Evolutionary conservation across 345 rosid genomes (phyloP).

Genomic region (Linum usitatissimum): DNA sequence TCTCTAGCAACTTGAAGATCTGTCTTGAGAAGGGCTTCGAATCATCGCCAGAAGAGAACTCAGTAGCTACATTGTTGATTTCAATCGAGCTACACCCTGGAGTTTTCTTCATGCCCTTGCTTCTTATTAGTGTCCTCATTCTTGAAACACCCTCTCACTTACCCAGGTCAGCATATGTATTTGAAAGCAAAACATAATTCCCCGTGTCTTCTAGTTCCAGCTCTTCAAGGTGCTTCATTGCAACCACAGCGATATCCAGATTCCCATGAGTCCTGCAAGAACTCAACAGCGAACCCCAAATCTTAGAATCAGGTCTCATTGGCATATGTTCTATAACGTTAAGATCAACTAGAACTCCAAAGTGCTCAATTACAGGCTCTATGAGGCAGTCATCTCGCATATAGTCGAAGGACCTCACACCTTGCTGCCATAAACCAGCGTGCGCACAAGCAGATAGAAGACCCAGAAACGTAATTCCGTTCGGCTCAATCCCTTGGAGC

Average conservation of each 20-base stretch:
- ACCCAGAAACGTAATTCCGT: conserved; percentile 8
- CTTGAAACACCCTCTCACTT: conserved; percentile 38
- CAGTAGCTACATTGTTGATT: conserved; percentile 39
- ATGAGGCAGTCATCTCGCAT: conserved; percentile 8
- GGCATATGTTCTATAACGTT: conserved; percentile 8
- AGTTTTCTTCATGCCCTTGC: conserved; percentile 33
- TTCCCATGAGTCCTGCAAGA: conserved; percentile 14
- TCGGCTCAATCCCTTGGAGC: conserved; percentile 8
- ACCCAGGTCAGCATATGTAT: conserved; percentile 49
- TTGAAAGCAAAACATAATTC: conserved; percentile 42
- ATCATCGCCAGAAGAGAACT: conserved; percentile 40
- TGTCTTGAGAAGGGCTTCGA: conserved; percentile 37
- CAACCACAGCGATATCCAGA: conserved; percentile 13
- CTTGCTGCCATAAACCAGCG: conserved; percentile 15
- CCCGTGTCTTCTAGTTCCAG: conserved; percentile 54
- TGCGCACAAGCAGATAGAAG: conserved; percentile 18
- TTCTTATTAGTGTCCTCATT: conserved; percentile 33
- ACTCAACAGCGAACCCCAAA: conserved; percentile 12
- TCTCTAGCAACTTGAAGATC: conserved; percentile 26
- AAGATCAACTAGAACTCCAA: conserved; percentile 9
- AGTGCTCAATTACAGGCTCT: conserved; percentile 12
- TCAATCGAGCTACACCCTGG: conserved; percentile 56
- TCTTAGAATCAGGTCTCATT: conserved; percentile 16
- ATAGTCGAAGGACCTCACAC: conserved; percentile 9
- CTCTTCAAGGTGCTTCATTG: conserved; percentile 36